phyloP scores from a whole-genome alignment of 345 rosid species.

The Bretschneidera sinensis region DNA sequence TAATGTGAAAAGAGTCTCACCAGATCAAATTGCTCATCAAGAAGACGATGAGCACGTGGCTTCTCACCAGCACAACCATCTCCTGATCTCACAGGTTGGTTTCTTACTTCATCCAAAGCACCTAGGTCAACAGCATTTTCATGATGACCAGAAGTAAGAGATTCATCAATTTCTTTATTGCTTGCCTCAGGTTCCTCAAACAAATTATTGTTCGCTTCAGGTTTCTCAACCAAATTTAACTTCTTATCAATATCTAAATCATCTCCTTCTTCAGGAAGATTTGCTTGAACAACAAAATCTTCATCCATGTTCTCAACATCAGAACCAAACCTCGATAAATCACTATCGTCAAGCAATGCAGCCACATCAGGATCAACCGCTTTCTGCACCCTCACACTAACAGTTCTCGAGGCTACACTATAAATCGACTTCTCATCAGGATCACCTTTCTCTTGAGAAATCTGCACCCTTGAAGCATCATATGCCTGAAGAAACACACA shows the following conservation, averaged over 20 bases:
- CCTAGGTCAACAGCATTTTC: slow-evolving; percentile 1
- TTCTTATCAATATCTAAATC: slow-evolving; percentile 25
- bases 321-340: slow-evolving; percentile 73
- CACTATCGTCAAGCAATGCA: slow-evolving; percentile 76
- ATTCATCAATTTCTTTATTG: slow-evolving; percentile 8
- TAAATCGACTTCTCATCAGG: slow-evolving; percentile 40
- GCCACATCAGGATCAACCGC: slow-evolving; percentile 82
- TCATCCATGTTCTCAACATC: slow-evolving; percentile 89
- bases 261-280: slow-evolving; percentile 44
- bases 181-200: slow-evolving; percentile 20
- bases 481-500: slow-evolving; percentile 45
- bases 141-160: slow-evolving; percentile 13
- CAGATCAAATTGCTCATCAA: slow-evolving; percentile 76
- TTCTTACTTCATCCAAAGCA: slow-evolving; percentile 10
- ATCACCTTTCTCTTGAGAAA: slow-evolving; percentile 37
- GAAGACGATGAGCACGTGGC: slow-evolving; percentile 32
- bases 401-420: slow-evolving; percentile 54
- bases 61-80: slow-evolving; percentile 16
- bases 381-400: slow-evolving; percentile 51
- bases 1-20: slow-evolving; percentile 24
- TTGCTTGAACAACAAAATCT: slow-evolving; percentile 75
- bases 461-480: slow-evolving; percentile 73
- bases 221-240: slow-evolving; percentile 13
- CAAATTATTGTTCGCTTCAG: slow-evolving; percentile 6
- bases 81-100: slow-evolving; percentile 5